Conservation (phyloP, 768 basidiomycete species). For the Mycena epipterygia region DNA sequence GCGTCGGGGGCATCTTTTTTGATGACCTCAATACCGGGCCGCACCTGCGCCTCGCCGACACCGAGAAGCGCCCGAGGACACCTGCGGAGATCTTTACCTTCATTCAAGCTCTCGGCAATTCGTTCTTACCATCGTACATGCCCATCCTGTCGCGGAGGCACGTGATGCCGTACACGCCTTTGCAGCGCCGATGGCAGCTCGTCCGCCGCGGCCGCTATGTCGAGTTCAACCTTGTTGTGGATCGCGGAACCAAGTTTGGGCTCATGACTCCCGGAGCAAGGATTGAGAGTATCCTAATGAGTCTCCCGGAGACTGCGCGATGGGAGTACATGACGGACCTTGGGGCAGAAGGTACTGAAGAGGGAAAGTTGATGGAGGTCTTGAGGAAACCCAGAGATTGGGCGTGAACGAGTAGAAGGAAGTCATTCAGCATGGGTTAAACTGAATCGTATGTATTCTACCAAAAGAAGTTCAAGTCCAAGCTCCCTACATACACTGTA, state of each 20-base stretch:
- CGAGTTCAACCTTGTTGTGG: slow-evolving; percentile 92
- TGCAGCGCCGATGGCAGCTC: slow-evolving; percentile 92
- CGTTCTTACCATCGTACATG: slow-evolving; percentile 92
- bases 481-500: too few relatives aligned
- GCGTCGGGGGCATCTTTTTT: slow-evolving; percentile 96
- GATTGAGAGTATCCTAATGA: slow-evolving; percentile 93
- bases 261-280: slow-evolving; percentile 87
- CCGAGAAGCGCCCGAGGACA: slow-evolving; percentile 61
- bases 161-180: slow-evolving; percentile 68
- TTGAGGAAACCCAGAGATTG: slow-evolving; percentile 76
- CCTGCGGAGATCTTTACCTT: slow-evolving; percentile 84
- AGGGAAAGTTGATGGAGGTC: slow-evolving; percentile 72
- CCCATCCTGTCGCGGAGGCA: slow-evolving; percentile 82
- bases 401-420: slow-evolving; percentile 51
- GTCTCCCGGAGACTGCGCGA: slow-evolving; percentile 85
- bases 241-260: slow-evolving; percentile 91
- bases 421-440: neutral
- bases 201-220: slow-evolving; percentile 93
- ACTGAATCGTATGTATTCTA: neutral
- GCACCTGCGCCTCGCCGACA: slow-evolving; percentile 71
- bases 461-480: neutral
- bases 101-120: slow-evolving; percentile 76
- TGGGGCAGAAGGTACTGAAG: slow-evolving; percentile 74
- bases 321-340: slow-evolving; percentile 93
- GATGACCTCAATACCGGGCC: slow-evolving; percentile 85